Conservation (phyloP, 23 red algal genomes). For the Cyanidium caldarium region DNA sequence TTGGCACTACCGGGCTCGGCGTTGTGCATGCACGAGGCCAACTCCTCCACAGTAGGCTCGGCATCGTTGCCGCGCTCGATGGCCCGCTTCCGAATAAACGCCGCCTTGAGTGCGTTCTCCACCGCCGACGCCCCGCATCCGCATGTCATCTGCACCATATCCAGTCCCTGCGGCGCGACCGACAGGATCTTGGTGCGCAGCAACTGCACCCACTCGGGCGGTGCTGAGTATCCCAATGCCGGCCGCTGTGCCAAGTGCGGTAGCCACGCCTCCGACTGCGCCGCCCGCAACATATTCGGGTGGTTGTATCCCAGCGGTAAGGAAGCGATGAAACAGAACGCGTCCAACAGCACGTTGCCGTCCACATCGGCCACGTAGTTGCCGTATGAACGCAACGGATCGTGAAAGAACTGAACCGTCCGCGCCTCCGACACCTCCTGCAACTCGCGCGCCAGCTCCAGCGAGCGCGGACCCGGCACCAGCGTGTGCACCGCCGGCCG, state of each 20-base stretch:
- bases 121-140: slow-evolving; percentile 17
- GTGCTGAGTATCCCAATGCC: slow-evolving; percentile 10
- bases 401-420: slow-evolving; percentile 10
- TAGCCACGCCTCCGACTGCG: slow-evolving; percentile 1
- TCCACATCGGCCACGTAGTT: slow-evolving; percentile 21
- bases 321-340: slow-evolving; percentile 17
- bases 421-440: slow-evolving; percentile 9
- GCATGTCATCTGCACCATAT: slow-evolving; percentile 10
- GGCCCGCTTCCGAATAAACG: slow-evolving; percentile 19
- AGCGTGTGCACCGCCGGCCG: slow-evolving; percentile 7
- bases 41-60: background rate
- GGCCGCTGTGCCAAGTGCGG: slow-evolving; percentile 11
- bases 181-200: background rate
- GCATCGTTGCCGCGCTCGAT: background rate
- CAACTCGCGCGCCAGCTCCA: slow-evolving; percentile 1
- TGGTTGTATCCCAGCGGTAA: slow-evolving; percentile 25
- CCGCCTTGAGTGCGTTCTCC: slow-evolving; percentile 22
- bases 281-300: slow-evolving; percentile 4
- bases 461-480: slow-evolving; percentile 16
- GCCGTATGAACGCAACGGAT: background rate
- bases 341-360: slow-evolving; percentile 12
- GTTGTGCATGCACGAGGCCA: slow-evolving; percentile 6
- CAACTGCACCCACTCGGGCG: slow-evolving; percentile 8
- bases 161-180: slow-evolving; percentile 9
- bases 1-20: slow-evolving; percentile 9